Evolutionary conservation across 108 stramenopile species (phyloP), one percentile per base, ranked within the genome.

Genomic region (Aureococcus anophagefferens): DNA sequence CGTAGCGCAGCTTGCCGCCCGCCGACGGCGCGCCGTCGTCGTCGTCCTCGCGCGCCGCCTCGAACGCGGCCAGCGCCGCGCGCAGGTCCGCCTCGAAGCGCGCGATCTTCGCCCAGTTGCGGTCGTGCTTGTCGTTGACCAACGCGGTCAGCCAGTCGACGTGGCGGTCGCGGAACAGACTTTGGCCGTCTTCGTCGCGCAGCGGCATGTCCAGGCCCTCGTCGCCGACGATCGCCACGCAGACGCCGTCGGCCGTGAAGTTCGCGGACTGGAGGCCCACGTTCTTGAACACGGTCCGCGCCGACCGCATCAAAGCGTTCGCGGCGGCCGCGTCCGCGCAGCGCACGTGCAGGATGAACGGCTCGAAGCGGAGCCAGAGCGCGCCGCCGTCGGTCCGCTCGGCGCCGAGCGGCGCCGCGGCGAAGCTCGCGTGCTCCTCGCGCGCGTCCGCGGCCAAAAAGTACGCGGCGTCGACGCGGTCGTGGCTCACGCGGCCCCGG

Each of bases 201-300:
- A 93, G 67, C 28, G 92, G 92, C 89, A 91, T 90, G 64, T 93
- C 92, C n/a, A 93, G 78, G 33, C 88, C 89, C 78, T 93, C 92
- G 72, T 93, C 92, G 29, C 92, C 66, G 30, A 66, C 31, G 28
- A 73, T n/a, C 17, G 37, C 40, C 1, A 68, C 66, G 34, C 65
- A 35, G 32, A 30, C 34, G 64, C 21, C 31, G 28, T 30, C 33
- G 64, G 35, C 30, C 51, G 15, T 1, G 18, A 30, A 35, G n/a
- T 15, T 72, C 28, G 13, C 34, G 15, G 35, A 44, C 66, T 88
- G 89, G 85, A 91, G 5, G 30, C 92, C 92, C 40, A 91, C 92
- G 79, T 91, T 93, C 78, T 93, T 93, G 37, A 91, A 93, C 5
- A 84, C 76, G 32, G 92, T 89, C 31, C 92, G 80, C 16, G 90